Conservation (phyloP, 108 stramenopile species). For the Cyclotella baltica region DNA sequence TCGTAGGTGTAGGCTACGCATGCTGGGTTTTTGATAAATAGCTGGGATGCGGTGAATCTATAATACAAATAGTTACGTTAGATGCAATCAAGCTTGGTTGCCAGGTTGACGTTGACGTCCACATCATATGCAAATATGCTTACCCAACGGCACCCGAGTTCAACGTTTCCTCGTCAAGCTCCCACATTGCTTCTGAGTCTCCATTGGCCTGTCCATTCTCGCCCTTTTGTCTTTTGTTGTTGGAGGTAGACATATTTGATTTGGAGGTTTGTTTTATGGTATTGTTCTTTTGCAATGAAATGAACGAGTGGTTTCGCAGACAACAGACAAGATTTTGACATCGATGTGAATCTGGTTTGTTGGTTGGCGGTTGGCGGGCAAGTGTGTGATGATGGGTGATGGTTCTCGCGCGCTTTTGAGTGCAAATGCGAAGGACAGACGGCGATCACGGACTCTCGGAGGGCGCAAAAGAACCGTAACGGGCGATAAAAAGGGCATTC, state of each 20-base stretch:
- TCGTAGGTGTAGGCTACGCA: conserved; percentile 98
- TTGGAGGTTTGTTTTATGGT: neutral
- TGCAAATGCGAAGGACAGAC: too few species aligned
- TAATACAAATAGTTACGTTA: neutral
- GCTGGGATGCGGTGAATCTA: conserved; percentile 82
- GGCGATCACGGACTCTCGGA: too few species aligned
- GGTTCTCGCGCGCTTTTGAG: too few species aligned
- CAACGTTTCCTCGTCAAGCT: conserved; percentile 89
- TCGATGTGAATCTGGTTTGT: too few species aligned
- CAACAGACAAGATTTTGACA: too few species aligned
- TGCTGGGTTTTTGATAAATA: conserved; percentile 81
- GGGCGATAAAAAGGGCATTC: too few species aligned
- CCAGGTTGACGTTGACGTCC: neutral
- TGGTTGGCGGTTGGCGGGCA: too few species aligned
- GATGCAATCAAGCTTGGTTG: neutral
- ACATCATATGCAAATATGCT: conserved; percentile 40
- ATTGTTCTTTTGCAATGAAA: neutral
- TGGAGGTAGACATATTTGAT: conserved; percentile 23
- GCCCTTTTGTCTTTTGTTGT: conserved; percentile 29
- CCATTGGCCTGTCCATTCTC: conserved; percentile 23
- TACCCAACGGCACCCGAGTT: conserved; percentile 91
- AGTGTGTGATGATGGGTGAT: too few species aligned
- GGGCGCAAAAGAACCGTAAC: too few species aligned
- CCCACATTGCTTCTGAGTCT: conserved; percentile 52
- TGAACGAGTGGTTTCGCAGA: neutral